Percentiles rank a stretch among this genome's conserved stretches.
Evolutionary conservation across 2,329 filamentous ascomycete genomes (phyloP).

Genomic region (Thielaviopsis punctulata): DNA sequence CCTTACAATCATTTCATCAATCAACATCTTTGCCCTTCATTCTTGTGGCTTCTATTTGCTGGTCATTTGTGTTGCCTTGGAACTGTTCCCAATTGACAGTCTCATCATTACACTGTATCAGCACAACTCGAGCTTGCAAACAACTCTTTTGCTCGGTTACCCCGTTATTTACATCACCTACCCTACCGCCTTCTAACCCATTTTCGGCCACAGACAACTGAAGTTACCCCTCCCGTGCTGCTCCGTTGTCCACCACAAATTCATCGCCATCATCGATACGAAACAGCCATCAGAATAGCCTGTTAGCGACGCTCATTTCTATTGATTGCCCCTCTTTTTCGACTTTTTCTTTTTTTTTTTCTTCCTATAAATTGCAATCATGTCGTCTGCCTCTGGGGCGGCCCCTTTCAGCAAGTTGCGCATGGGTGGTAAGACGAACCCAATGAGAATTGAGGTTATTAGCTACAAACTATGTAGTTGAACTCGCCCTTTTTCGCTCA

Average conservation of each 20-base stretch:
- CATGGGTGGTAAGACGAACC: constrained; percentile 73
- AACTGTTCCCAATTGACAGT: not conserved
- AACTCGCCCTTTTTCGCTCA: not conserved
- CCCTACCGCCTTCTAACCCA: constrained; percentile 5
- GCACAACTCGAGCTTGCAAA: not conserved
- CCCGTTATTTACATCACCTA: constrained; percentile 10
- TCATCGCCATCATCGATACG: constrained; percentile 2
- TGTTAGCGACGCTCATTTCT: not conserved
- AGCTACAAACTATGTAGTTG: not conserved
- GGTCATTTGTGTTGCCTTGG: not conserved
- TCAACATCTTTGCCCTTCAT: not conserved
- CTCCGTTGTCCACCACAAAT: constrained; percentile 6
- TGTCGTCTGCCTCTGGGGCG: constrained; percentile 36
- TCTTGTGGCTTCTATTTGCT: not conserved
- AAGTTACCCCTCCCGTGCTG: constrained; percentile 12
- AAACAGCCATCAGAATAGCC: not conserved
- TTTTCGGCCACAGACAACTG: constrained; percentile 4
- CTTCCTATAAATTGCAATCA: constrained; percentile 2
- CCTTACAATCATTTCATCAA: not conserved
- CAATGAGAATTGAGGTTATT: constrained; percentile 1
- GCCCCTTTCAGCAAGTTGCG: constrained; percentile 74
- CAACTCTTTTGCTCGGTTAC: constrained; percentile 10
- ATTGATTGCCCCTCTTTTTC: not conserved
- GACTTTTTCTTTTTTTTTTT: not conserved
- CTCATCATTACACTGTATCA: not conserved